Base-by-base conservation (phyloP, 2,329 filamentous ascomycete species). In the Pseudopyricularia cyperi region DNA sequence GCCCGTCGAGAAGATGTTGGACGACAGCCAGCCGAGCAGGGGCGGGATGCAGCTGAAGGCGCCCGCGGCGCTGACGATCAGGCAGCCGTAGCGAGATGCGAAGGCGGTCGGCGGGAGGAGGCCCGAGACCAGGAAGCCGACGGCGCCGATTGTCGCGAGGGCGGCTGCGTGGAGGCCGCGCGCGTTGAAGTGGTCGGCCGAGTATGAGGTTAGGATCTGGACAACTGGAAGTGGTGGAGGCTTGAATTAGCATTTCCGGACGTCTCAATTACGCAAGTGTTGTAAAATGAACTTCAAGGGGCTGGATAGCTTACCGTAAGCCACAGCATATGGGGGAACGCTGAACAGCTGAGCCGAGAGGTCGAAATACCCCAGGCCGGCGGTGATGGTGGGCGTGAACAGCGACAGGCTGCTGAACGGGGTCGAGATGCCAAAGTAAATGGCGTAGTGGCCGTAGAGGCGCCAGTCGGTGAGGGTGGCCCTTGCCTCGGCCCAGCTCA, bases 401-500 rank as follows among this genome's bases (percentile, higher is more conserved):
- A 83, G 68, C 12, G 76, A 80, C 51, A 84, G 66, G 48, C 74
- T 77, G 2, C 76, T 76, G 57, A 83, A 80, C 0, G 78, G 76
- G 3, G 71, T 70, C 2, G 74, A 60, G 62, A 79, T 56, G 64
- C 76, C 57, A 70, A 73, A 63, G 54, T 76, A 76, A 9, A 75
- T 68, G 34, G 79, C 59, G 22, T 85, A 85, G 52, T 82, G 74
- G 1, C 81, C 82, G 58, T 88, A 89, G 53, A 89, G 72, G 1
- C 77, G 77, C 64, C 81, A 76, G 58, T 81, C 83, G 54, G 78
- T 82, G 4, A 81, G 69, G 57, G 82, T 87, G 19, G 80, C 74
- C 60, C 80, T 85, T 69, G 82, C 85, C 57, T 90, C 86, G 24
- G 68, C 71, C 64, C 85, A 79, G 1, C 76, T 84, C 59, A 82